Evolutionary conservation across 2,329 filamentous ascomycete species (phyloP).

Genomic region (Calycina marina): DNA sequence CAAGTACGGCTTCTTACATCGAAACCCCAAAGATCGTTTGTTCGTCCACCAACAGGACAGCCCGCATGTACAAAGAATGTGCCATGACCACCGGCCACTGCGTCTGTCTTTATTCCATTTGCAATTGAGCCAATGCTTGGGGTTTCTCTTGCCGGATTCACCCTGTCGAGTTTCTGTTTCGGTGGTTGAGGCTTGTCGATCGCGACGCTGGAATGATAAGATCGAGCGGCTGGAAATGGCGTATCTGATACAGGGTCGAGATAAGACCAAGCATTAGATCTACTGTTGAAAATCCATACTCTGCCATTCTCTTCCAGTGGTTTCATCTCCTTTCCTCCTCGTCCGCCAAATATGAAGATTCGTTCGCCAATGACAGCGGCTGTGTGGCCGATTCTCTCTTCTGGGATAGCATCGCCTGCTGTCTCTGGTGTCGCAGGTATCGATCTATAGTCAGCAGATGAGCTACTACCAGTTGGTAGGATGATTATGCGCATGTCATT

Average conservation of each 20-base stretch:
- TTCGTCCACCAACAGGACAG: slow-evolving; percentile 45
- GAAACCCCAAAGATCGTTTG: slow-evolving; percentile 65
- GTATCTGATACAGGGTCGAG: slow-evolving; percentile 39
- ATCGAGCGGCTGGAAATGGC: slow-evolving; percentile 47
- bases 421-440: slow-evolving; percentile 34
- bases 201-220: slow-evolving; percentile 51
- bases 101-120: slow-evolving; percentile 35
- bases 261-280: slow-evolving; percentile 46
- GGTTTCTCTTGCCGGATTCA: slow-evolving; percentile 31
- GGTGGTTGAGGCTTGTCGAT: slow-evolving; percentile 33
- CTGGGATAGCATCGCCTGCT: slow-evolving; percentile 35
- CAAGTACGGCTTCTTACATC: slow-evolving; percentile 48
- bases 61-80: slow-evolving; percentile 68
- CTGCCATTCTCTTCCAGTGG: slow-evolving; percentile 61
- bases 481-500: slow-evolving; percentile 56
- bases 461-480: slow-evolving; percentile 40
- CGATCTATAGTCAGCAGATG: slow-evolving; percentile 40
- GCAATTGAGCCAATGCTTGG: slow-evolving; percentile 42
- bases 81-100: slow-evolving; percentile 48
- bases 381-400: slow-evolving; percentile 59
- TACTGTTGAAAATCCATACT: slow-evolving; percentile 63
- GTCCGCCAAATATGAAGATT: slow-evolving; percentile 72
- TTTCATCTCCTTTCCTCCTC: slow-evolving; percentile 52
- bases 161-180: slow-evolving; percentile 13
- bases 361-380: slow-evolving; percentile 51